Evolutionary conservation across 495 filamentous ascomycete genomes (phyloP).

Genomic region (Cenococcum geophilum): DNA sequence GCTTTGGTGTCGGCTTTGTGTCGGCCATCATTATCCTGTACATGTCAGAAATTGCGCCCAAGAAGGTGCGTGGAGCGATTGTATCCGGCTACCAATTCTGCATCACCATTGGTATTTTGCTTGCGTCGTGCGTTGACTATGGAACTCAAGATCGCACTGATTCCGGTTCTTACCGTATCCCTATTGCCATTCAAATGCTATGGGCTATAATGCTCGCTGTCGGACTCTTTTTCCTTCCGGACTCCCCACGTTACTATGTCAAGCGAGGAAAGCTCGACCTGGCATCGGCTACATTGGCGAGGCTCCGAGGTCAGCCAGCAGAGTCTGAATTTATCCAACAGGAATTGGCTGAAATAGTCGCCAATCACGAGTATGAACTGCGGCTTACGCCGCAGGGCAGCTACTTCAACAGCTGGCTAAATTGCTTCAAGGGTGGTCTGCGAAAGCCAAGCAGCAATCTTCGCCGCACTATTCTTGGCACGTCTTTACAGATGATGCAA

Average conservation of each 20-base stretch:
- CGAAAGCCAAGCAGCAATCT: constrained; percentile 54
- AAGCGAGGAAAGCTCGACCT: constrained; percentile 59
- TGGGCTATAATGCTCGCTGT: constrained; percentile 67
- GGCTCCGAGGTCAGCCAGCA: constrained; percentile 57
- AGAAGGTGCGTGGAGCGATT: constrained; percentile 74
- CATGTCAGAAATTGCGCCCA: constrained; percentile 70
- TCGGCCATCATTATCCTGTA: constrained; percentile 63
- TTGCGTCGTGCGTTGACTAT: constrained; percentile 70
- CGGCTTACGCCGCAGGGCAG: constrained; percentile 50
- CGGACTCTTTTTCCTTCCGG: constrained; percentile 68
- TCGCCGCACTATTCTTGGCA: constrained; percentile 67
- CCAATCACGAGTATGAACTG: constrained; percentile 71
- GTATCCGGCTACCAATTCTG: constrained; percentile 74
- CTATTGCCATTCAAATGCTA: constrained; percentile 68
- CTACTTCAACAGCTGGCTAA: constrained; percentile 54
- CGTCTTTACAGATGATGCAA: constrained; percentile 66
- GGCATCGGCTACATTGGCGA: constrained; percentile 56
- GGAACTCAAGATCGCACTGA: constrained; percentile 50
- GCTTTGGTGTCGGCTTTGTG: constrained; percentile 73
- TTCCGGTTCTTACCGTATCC: constrained; percentile 70
- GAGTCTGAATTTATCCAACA: constrained; percentile 54
- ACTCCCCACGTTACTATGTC: constrained; percentile 73
- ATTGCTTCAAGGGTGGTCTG: constrained; percentile 61
- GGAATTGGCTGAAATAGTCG: constrained; percentile 67
- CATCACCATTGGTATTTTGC: constrained; percentile 72